phyloP scores from a whole-genome alignment of 169 alveolate genomes.

The Plasmodium gallinaceum region DNA sequence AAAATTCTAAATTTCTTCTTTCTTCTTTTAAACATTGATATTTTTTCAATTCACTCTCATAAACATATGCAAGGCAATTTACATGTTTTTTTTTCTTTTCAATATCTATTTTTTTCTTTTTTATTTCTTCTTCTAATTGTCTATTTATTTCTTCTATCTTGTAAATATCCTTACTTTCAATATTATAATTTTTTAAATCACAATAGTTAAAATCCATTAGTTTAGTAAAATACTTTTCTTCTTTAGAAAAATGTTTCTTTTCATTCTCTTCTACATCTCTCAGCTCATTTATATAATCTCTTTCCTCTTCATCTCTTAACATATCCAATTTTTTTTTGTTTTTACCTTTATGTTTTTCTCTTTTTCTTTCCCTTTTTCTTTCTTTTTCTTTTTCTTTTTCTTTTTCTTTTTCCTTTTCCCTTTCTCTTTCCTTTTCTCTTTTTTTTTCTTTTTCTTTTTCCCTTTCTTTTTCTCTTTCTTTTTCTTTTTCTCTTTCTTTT shows the following conservation, averaged over 20 bases:
- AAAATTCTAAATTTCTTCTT: constrained; percentile 64
- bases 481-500: background rate
- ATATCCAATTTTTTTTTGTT: background rate
- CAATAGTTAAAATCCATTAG: constrained; percentile 45
- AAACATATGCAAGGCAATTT: constrained; percentile 43
- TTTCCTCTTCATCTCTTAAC: background rate
- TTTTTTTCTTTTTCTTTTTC: background rate
- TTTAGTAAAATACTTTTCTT: constrained; percentile 43
- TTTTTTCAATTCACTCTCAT: constrained; percentile 57
- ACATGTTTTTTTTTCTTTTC: constrained; percentile 56
- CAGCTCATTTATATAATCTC: background rate
- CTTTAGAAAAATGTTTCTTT: background rate
- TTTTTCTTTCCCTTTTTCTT: background rate
- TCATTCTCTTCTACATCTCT: background rate
- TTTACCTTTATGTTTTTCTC: background rate
- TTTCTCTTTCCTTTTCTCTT: background rate
- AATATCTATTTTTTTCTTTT: constrained; percentile 30
- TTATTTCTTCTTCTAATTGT: constrained; percentile 54
- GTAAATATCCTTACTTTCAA: constrained; percentile 67
- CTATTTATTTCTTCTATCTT: constrained; percentile 63
- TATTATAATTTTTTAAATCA: constrained; percentile 32
- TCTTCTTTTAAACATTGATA: constrained; percentile 71
- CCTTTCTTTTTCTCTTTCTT: background rate
- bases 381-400: background rate
- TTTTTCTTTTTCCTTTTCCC: background rate